A percentile compares a stretch with the other conserved stretches of the same genome.
Conservation (phyloP, 805 yeast genomes). For the Teunomyces lycoperdinae region DNA sequence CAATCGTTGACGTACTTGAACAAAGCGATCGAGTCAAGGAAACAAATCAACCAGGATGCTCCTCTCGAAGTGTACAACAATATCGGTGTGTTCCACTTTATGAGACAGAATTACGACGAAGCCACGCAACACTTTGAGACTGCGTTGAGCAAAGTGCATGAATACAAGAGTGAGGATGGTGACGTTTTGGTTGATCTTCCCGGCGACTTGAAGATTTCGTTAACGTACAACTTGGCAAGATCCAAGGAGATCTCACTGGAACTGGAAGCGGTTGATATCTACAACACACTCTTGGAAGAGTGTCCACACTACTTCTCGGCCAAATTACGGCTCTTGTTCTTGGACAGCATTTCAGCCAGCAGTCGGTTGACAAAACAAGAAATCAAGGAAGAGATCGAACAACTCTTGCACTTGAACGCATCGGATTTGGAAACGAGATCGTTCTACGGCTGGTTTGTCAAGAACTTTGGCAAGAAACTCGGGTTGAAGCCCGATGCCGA, state of each 20-base stretch:
- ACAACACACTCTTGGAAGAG: conserved; percentile 52
- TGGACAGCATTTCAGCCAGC: conserved; percentile 46
- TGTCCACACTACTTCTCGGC: conserved; percentile 77
- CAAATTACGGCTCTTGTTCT: conserved; percentile 63
- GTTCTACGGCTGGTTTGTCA: conserved; percentile 86
- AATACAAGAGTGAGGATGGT: conserved; percentile 43
- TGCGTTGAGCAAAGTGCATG: conserved; percentile 41
- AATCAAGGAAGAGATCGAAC: conserved; percentile 52
- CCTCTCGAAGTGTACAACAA: conserved; percentile 71
- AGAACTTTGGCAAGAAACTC: conserved; percentile 52
- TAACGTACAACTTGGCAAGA: conserved; percentile 73
- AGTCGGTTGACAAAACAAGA: conserved; percentile 37
- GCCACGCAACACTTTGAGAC: conserved; percentile 55
- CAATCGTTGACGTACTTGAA: conserved; percentile 64
- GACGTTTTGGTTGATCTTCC: conserved; percentile 20
- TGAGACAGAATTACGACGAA: conserved; percentile 55
- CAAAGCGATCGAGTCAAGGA: conserved; percentile 55
- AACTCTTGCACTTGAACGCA: conserved; percentile 51
- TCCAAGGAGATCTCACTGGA: conserved; percentile 47
- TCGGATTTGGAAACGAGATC: conserved; percentile 82
- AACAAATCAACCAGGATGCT: conserved; percentile 41
- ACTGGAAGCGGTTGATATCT: conserved; percentile 43
- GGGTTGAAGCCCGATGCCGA: conserved; percentile 56
- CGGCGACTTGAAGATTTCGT: conserved; percentile 29
- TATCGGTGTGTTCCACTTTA: conserved; percentile 77